A percentile compares a stretch with the other conserved stretches of the same genome.
These are phyloP conservation scores for Penicillium daleae DNA, from an alignment of 495 filamentous ascomycete genomes.

Conservation along the genomic window DNA sequence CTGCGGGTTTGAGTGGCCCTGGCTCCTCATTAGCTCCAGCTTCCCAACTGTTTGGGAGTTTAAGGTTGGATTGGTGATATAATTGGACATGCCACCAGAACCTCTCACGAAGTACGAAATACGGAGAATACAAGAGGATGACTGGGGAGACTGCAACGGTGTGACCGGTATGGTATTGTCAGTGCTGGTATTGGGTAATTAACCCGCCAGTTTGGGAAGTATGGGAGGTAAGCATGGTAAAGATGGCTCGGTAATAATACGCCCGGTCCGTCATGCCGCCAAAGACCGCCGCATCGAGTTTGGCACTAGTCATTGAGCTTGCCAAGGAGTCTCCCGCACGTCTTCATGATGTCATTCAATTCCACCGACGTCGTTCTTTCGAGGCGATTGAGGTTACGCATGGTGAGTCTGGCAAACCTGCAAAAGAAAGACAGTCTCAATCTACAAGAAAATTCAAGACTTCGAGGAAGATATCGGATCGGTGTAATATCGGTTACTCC, in stretches of 20 bases:
- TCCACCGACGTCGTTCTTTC: neutral
- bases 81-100: neutral
- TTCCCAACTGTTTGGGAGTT: neutral
- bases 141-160: neutral
- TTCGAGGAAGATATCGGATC: neutral
- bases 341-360: slow-evolving; percentile 35
- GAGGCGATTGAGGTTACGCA: neutral
- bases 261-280: neutral
- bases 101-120: neutral
- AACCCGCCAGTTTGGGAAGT: neutral
- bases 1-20: slow-evolving; percentile 15
- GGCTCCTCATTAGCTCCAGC: slow-evolving; percentile 18
- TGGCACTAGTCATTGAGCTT: neutral
- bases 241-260: neutral
- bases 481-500: slow-evolving; percentile 7
- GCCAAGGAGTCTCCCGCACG: neutral
- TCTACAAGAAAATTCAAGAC: neutral
- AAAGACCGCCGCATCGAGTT: neutral
- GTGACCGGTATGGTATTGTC: slow-evolving; percentile 3
- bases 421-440: neutral
- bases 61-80: neutral
- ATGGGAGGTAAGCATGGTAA: neutral
- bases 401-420: neutral
- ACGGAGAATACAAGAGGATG: neutral
- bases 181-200: neutral